Base-by-base conservation (phyloP, 164 flowering plant species). In the Aristolochia fimbriata region DNA sequence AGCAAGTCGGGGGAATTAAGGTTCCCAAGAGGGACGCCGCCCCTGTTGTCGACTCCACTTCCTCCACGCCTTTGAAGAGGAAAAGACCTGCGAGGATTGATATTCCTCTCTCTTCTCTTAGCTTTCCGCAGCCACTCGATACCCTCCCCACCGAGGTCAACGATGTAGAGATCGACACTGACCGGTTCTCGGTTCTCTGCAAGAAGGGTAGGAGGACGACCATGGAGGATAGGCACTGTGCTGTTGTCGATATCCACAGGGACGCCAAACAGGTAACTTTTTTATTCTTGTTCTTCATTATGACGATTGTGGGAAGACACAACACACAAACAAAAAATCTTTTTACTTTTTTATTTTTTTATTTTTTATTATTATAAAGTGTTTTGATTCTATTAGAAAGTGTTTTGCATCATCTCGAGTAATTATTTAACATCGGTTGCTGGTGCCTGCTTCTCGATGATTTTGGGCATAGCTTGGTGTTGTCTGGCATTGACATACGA, bases 221-320 rank as follows among this genome's bases (percentile, higher is more conserved):
- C 8, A 83, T 86, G 86, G 97, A 93, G 76, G 97, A 93, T 75
- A 71, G 94, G 20, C 85, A 74, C 70, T 81, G 88, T 1, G 87
- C 88, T 24, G 54, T 60, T 6, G 59, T 80, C n/a, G 76, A 76
- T 63, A 33, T 83, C 53, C 72, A 76, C 3, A 90, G 85, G 8
- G 84, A 89, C 63, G 23, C 82, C 37, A 89, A 87, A 63, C 85
- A 86, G 97, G 98, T 92, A 80, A 27, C 20, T 47, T 30, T 20
- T 23, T 46, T 51, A 33, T 15, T 61, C 33, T 30, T 27, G 13
- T 30, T 48, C 23, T 43, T 50, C 61, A 3, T 37, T 62, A 45
- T 66, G 70, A 22, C 24, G 48, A 47, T 54, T 21, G 1, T 55
- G 15, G 31, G 48, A 2, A 10, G 31, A 16, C 17, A 20, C 21